A percentile compares a stretch with the other conserved stretches of the same genome.
phyloP scores from a whole-genome alignment of 768 basidiomycete genomes.

The Rhizopogon vesiculosus region DNA sequence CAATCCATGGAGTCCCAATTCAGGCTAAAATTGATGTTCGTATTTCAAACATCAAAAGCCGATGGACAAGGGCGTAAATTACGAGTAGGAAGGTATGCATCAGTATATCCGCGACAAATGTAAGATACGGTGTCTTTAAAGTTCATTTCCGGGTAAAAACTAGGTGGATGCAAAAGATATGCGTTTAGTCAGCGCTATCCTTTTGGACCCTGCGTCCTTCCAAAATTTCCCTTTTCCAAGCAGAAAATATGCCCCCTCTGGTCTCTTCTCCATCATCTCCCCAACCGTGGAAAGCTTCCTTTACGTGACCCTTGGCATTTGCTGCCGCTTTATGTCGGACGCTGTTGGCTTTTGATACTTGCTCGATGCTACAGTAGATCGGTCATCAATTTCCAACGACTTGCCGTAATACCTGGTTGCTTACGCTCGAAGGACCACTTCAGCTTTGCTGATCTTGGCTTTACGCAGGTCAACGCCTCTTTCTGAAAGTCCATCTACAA shows the following conservation, averaged over 20 bases:
- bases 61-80: slow-evolving; percentile 60
- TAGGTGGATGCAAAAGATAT: not conserved
- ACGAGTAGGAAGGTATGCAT: not conserved
- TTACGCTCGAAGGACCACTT: slow-evolving; percentile 52
- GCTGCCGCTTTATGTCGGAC: not conserved
- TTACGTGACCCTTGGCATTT: not conserved
- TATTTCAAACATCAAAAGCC: slow-evolving; percentile 60
- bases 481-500: slow-evolving; percentile 46
- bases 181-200: not conserved
- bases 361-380: slow-evolving; percentile 37
- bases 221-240: slow-evolving; percentile 31
- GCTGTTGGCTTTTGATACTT: slow-evolving; percentile 40
- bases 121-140: not conserved
- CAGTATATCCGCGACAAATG: not conserved
- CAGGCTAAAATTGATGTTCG: slow-evolving; percentile 64
- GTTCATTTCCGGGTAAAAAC: not conserved
- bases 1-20: not conserved
- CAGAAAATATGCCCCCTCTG: not conserved
- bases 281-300: slow-evolving; percentile 15
- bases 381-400: not conserved
- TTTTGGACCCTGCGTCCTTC: slow-evolving; percentile 17
- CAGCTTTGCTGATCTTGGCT: slow-evolving; percentile 57
- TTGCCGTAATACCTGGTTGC: slow-evolving; percentile 4
- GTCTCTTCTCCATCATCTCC: not conserved
- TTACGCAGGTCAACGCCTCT: slow-evolving; percentile 56